Evolutionary conservation across 2,329 filamentous ascomycete genomes (phyloP).

Genomic region (Balansia obtecta): DNA sequence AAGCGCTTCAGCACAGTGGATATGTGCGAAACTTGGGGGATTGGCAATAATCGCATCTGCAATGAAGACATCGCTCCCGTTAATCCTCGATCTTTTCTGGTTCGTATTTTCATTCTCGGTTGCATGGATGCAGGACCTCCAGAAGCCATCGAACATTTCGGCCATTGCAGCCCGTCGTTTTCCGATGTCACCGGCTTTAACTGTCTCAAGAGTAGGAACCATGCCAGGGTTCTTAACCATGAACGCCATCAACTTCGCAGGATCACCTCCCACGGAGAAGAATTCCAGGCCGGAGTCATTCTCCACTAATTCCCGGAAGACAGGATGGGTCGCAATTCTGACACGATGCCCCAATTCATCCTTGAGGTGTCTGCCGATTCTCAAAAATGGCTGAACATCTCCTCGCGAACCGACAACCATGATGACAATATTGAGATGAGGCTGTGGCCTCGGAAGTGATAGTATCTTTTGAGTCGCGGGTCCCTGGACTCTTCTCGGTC

Average conservation of each 20-base stretch:
- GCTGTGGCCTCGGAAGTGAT: conserved; percentile 21
- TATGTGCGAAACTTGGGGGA: conserved; percentile 64
- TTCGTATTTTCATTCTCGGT: conserved; percentile 51
- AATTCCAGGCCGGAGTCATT: conserved; percentile 64
- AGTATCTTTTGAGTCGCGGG: conserved; percentile 12
- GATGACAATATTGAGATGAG: conserved; percentile 63
- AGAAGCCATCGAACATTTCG: conserved; percentile 75
- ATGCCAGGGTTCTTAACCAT: conserved; percentile 79
- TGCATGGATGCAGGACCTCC: conserved; percentile 63
- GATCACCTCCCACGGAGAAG: conserved; percentile 69
- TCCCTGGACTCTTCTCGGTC: conserved; percentile 5
- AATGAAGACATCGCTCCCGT: conserved; percentile 46
- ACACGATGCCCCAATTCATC: conserved; percentile 63
- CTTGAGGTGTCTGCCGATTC: conserved; percentile 59
- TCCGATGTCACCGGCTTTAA: conserved; percentile 62
- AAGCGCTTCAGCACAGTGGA: conserved; percentile 68
- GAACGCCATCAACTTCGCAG: conserved; percentile 72
- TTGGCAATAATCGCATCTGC: conserved; percentile 80
- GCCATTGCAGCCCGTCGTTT: conserved; percentile 57
- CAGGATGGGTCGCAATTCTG: conserved; percentile 66
- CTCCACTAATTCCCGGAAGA: conserved; percentile 64
- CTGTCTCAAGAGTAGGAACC: conserved; percentile 60
- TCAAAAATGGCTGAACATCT: conserved; percentile 70
- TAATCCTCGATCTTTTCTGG: conserved; percentile 53
- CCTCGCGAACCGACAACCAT: conserved; percentile 75